Percentiles rank a stretch among this genome's conserved stretches.
These are phyloP conservation scores for Cystobasidium slooffiae DNA, from an alignment of 1,284 basidiomycete species.

Conservation along the genomic window DNA sequence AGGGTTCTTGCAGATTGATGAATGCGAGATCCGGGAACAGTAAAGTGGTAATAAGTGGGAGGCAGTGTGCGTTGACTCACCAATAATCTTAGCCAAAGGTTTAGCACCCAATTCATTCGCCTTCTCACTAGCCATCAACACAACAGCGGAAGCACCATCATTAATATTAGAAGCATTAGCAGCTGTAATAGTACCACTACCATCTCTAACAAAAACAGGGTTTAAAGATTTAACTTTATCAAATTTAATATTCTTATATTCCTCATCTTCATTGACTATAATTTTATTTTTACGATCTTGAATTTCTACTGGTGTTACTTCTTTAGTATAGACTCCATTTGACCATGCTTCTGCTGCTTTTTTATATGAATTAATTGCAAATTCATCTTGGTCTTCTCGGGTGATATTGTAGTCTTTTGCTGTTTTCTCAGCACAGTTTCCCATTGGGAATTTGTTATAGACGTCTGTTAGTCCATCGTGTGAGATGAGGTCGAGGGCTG, in stretches of 20 bases:
- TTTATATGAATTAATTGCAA: constrained; percentile 91
- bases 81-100: constrained; percentile 59
- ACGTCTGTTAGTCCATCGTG: constrained; percentile 94
- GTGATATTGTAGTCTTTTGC: constrained; percentile 57
- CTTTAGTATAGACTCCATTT: constrained; percentile 78
- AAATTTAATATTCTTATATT: constrained; percentile 70
- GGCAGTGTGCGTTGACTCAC: constrained; percentile 47
- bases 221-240: constrained; percentile 58
- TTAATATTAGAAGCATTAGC: constrained; percentile 60
- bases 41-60: background rate
- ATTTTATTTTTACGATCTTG: constrained; percentile 86
- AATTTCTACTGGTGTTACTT: constrained; percentile 90
- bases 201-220: constrained; percentile 59
- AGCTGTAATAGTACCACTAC: constrained; percentile 60
- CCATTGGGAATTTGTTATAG: constrained; percentile 71
- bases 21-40: background rate
- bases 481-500: constrained; percentile 83
- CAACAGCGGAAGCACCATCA: constrained; percentile 59
- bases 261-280: constrained; percentile 91
- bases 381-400: constrained; percentile 61
- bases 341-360: constrained; percentile 91
- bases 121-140: constrained; percentile 57
- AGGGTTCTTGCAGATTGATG: background rate
- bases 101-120: constrained; percentile 54
- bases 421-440: constrained; percentile 65